phyloP scores from a whole-genome alignment of 805 yeast species.

The Pachysolen tannophilus region DNA sequence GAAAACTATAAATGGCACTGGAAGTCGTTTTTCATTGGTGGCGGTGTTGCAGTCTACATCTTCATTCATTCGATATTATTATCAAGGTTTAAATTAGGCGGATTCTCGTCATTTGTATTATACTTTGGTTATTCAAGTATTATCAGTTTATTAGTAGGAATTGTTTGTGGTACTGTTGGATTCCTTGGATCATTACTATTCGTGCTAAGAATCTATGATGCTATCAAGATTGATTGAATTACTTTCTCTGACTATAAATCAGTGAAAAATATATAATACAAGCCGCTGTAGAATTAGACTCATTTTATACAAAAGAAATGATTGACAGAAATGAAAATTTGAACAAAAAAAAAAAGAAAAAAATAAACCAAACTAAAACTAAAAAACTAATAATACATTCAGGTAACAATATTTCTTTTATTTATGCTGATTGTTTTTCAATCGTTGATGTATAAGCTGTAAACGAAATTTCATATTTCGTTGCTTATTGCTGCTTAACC shows the following conservation, averaged over 20 bases:
- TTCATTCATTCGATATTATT: slow-evolving; percentile 77
- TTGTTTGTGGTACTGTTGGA: slow-evolving; percentile 86
- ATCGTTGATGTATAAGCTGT: no score
- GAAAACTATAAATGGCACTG: slow-evolving; percentile 98
- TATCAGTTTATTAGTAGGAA: slow-evolving; percentile 61
- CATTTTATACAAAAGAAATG: no score
- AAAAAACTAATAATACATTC: not conserved
- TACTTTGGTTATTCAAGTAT: slow-evolving; percentile 78
- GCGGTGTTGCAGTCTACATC: slow-evolving; percentile 81
- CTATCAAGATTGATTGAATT: slow-evolving; percentile 73
- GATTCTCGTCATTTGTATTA: slow-evolving; percentile 65
- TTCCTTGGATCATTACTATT: slow-evolving; percentile 67
- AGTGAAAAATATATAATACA: no score
- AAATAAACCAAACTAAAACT: not conserved
- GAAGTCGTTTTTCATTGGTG: slow-evolving; percentile 82
- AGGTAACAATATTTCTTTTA: no score
- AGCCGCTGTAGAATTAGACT: no score
- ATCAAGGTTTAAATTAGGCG: slow-evolving; percentile 62
- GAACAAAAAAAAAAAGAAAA: no score
- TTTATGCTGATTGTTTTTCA: no score
- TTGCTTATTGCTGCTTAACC: no score
- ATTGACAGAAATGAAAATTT: no score
- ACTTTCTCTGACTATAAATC: no score
- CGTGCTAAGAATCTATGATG: slow-evolving; percentile 70
- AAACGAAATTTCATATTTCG: no score